Evolutionary conservation across 1,284 basidiomycete species (phyloP).

Genomic region (Porphyrellus sp.): DNA sequence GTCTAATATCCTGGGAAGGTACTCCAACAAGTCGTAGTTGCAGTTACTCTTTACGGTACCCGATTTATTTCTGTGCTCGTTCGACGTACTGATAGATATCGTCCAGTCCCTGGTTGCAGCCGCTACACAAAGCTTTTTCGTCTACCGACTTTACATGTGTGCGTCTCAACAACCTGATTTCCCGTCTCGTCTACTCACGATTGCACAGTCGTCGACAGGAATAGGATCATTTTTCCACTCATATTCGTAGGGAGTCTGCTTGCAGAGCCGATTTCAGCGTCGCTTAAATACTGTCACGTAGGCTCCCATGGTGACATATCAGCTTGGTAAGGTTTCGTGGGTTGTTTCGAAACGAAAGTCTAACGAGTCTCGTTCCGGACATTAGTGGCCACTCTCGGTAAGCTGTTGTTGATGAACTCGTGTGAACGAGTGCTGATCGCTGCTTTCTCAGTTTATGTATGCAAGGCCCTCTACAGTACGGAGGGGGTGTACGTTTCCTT

Average conservation of each 20-base stretch:
- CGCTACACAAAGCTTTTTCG: neutral
- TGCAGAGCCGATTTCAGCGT: accelerated
- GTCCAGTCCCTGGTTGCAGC: conserved; percentile 6
- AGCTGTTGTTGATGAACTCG: neutral
- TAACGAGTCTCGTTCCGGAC: neutral
- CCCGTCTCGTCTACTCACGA: neutral
- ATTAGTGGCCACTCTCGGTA: conserved; percentile 1
- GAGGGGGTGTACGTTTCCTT: conserved; percentile 7
- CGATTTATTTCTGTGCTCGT: neutral
- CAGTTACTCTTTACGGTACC: neutral
- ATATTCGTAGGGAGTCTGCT: conserved; percentile 6
- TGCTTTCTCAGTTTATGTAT: conserved; percentile 3
- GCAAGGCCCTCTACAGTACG: neutral
- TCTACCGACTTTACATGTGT: conserved; percentile 18
- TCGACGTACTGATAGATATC: no score
- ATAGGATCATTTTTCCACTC: neutral
- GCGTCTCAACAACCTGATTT: neutral
- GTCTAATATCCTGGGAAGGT: no score
- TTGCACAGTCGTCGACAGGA: conserved; percentile 9
- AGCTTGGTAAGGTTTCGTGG: conserved; percentile 4
- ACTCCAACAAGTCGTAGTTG: neutral
- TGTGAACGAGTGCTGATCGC: neutral
- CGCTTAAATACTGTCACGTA: neutral
- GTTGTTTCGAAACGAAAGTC: neutral
- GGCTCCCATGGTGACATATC: neutral